These are phyloP conservation scores for Hordeum vulgare DNA, from an alignment of 176 grass and related monocot species.

Conservation along the genomic window DNA sequence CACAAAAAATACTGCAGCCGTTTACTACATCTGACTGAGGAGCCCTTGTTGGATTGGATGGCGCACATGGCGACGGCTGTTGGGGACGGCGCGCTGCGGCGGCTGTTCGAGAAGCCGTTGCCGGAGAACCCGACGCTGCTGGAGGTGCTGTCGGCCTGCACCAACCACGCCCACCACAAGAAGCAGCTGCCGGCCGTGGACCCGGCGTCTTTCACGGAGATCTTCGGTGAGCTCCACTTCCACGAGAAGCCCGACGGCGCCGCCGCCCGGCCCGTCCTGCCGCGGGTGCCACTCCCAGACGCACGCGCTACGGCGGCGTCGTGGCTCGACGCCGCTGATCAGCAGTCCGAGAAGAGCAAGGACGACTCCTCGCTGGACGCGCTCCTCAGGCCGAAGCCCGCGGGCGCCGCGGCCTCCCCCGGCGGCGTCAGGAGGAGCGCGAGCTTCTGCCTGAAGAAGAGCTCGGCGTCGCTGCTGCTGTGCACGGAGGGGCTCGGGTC, in stretches of 20 bases:
- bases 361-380: slow-evolving; percentile 45
- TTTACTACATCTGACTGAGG: background rate
- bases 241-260: slow-evolving; percentile 34
- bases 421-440: slow-evolving; percentile 22
- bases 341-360: slow-evolving; percentile 38
- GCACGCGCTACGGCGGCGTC: background rate
- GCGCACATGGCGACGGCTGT: slow-evolving; percentile 30
- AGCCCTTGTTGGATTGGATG: background rate
- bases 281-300: background rate
- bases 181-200: slow-evolving; percentile 42
- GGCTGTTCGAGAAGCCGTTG: slow-evolving; percentile 87
- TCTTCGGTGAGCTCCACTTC: slow-evolving; percentile 96
- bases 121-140: slow-evolving; percentile 90
- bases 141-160: slow-evolving; percentile 67
- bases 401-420: background rate
- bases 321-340: slow-evolving; percentile 20
- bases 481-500: slow-evolving; percentile 87
- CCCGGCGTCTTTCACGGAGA: slow-evolving; percentile 66
- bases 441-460: slow-evolving; percentile 52
- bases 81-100: slow-evolving; percentile 49
- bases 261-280: background rate
- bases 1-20: background rate
- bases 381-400: slow-evolving; percentile 28
- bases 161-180: slow-evolving; percentile 36
- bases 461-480: slow-evolving; percentile 30